Evolutionary conservation across 345 rosid genomes (phyloP).

Genomic region (Reutealis trisperma): DNA sequence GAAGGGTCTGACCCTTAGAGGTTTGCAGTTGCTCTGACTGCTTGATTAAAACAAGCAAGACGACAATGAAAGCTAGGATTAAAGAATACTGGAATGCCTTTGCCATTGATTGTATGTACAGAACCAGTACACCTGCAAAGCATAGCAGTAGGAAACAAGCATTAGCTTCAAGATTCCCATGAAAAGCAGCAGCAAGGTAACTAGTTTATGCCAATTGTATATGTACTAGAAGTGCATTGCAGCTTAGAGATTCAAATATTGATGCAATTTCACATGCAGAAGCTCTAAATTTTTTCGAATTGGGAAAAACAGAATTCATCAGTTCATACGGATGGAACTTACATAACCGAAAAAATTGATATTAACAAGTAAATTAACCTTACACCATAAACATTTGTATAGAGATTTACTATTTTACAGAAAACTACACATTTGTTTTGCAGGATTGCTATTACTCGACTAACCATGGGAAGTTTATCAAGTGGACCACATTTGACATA

Average conservation of each 20-base stretch:
- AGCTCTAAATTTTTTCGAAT: background rate
- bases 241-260: background rate
- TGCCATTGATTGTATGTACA: constrained; percentile 42
- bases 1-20: constrained; percentile 68
- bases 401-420: background rate
- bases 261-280: background rate
- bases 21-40: constrained; percentile 66
- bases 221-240: background rate
- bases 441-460: background rate
- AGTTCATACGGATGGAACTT: background rate
- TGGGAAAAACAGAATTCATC: background rate
- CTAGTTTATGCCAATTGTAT: background rate
- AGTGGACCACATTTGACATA: background rate
- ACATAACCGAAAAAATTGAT: background rate
- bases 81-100: constrained; percentile 32
- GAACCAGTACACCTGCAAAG: constrained; percentile 12
- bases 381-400: background rate
- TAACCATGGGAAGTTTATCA: background rate
- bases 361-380: background rate
- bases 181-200: background rate
- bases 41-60: constrained; percentile 37
- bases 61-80: constrained; percentile 37
- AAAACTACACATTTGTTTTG: background rate
- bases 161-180: constrained; percentile 6
- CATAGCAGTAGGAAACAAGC: background rate